Percentiles rank a stretch among this genome's conserved stretches.
phyloP scores from a whole-genome alignment of 768 basidiomycete species.

The Panus rudis region DNA sequence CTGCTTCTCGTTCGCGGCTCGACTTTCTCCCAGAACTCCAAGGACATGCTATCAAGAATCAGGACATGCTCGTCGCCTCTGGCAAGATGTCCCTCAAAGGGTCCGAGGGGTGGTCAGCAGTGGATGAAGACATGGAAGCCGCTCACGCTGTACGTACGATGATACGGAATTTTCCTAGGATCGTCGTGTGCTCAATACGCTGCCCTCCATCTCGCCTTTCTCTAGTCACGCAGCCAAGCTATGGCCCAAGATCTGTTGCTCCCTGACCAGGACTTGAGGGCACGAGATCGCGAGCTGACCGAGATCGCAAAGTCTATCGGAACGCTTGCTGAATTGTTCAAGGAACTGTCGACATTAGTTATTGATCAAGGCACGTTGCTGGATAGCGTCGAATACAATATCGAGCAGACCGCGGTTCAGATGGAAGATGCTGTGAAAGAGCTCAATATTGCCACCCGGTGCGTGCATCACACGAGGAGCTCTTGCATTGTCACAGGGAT shows the following conservation, averaged over 20 bases:
- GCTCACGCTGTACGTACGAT: slow-evolving; percentile 47
- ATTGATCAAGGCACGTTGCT: slow-evolving; percentile 97
- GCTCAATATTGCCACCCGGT: slow-evolving; percentile 76
- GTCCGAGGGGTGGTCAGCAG: slow-evolving; percentile 73
- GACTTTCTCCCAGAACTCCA: slow-evolving; percentile 60
- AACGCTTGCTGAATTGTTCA: slow-evolving; percentile 90
- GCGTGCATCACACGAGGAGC: too few relatives aligned
- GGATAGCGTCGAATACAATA: slow-evolving; percentile 96
- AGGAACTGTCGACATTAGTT: slow-evolving; percentile 86
- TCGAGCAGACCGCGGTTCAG: slow-evolving; percentile 82
- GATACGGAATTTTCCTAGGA: too few relatives aligned
- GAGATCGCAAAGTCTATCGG: slow-evolving; percentile 91
- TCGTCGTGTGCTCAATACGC: slow-evolving; percentile 4
- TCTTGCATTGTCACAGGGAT: background rate
- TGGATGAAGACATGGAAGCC: slow-evolving; percentile 87
- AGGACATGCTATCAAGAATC: slow-evolving; percentile 97
- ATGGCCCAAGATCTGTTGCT: slow-evolving; percentile 27
- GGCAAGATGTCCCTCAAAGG: slow-evolving; percentile 79
- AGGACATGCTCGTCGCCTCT: slow-evolving; percentile 87
- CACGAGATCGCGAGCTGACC: slow-evolving; percentile 65
- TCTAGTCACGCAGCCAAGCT: slow-evolving; percentile 28
- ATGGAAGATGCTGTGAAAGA: slow-evolving; percentile 82
- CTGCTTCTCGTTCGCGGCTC: background rate
- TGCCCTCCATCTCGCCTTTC: slow-evolving; percentile 12
- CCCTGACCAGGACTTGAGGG: slow-evolving; percentile 33